Evolutionary conservation across 2,329 filamentous ascomycete genomes (phyloP).

Genomic region (Teratosphaeria zuluensis): DNA sequence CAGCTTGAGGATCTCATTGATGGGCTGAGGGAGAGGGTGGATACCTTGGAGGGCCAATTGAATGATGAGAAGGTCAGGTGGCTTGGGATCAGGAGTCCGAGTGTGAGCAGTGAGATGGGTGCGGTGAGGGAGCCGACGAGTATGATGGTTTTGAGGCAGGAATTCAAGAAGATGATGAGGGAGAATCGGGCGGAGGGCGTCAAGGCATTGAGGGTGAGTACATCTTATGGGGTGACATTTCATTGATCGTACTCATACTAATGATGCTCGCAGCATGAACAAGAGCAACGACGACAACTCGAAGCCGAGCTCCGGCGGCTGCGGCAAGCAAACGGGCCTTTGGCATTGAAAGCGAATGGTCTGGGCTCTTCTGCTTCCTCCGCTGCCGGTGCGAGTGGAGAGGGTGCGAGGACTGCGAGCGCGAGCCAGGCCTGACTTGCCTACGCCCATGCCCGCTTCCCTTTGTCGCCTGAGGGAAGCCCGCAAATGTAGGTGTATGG

Average conservation of each 20-base stretch:
- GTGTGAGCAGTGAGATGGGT: not conserved
- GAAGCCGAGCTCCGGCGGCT: conserved; percentile 52
- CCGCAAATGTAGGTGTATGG: not conserved
- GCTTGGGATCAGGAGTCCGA: conserved; percentile 51
- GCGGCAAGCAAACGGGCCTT: conserved; percentile 23
- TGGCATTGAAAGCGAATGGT: conserved; percentile 1
- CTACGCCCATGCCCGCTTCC: not conserved
- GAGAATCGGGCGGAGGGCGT: conserved; percentile 58
- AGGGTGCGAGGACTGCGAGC: not conserved
- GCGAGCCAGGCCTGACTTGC: not conserved
- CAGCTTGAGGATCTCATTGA: conserved; percentile 55
- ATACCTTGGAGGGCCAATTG: conserved; percentile 53
- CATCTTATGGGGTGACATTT: not conserved
- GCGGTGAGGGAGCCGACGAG: conserved; percentile 48
- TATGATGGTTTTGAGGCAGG: conserved; percentile 59
- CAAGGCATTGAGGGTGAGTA: conserved; percentile 53
- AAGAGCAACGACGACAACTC: conserved; percentile 60
- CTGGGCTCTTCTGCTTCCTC: not conserved
- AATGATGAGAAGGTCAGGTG: conserved; percentile 58
- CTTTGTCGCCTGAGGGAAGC: not conserved
- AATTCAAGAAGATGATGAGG: conserved; percentile 75
- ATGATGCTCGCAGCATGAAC: conserved; percentile 47
- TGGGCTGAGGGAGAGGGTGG: conserved; percentile 52
- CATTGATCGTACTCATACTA: conserved; percentile 11
- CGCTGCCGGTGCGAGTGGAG: not conserved